Base-by-base conservation (phyloP, 192 early-diverging fungal species). In the Coemansia sp. region DNA sequence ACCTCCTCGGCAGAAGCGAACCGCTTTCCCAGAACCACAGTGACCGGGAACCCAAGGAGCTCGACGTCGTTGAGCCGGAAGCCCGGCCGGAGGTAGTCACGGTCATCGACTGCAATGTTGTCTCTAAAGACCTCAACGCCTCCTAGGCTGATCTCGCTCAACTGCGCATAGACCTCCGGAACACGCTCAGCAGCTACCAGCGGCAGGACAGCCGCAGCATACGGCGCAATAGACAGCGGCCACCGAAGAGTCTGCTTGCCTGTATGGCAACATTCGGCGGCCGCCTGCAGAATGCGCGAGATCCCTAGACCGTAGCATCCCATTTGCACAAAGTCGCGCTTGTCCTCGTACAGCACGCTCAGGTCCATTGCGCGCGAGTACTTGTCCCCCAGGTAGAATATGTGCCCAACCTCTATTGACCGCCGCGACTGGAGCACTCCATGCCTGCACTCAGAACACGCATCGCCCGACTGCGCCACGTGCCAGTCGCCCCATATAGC, bases 261-360 rank as follows among this genome's bases (percentile, higher is more conserved):
- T 69, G 90, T 89, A 58, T 89, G 79, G 63, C 84, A 84, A 26
- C 86, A 85, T 53, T 92, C 93, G 18, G 91, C 87, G 10, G 94
- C 86, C 8, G 94, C 90, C n/a, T 92, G 90, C 12, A 95, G 67
- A 15, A 95, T 66, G 4, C 95, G 85, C n/a, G 91, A 89, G 3
- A 97, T 77, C 36, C 95, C 95, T 34, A 97, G 88, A 30, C 94
- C 94, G 64, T 88, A 96, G 81, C 95, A 96, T 35, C 95, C 94
- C 94, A 96, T 96, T 65, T 93, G 86, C 46, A 92, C 86, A 26
- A 81, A 86, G 3, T 67, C 62, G 18, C 79, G 61, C 30, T 80
- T 58, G 11, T 62, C 72, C 7, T 76, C 46, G 44, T 78, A 69
- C 14, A 62, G 58, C 34, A 89, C 88, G 6, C 62, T 76, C 2